Percentiles rank a stretch among this genome's conserved stretches.
phyloP scores from a whole-genome alignment of 2,329 filamentous ascomycete species.

The Paecilomyces dactylethromorphus region DNA sequence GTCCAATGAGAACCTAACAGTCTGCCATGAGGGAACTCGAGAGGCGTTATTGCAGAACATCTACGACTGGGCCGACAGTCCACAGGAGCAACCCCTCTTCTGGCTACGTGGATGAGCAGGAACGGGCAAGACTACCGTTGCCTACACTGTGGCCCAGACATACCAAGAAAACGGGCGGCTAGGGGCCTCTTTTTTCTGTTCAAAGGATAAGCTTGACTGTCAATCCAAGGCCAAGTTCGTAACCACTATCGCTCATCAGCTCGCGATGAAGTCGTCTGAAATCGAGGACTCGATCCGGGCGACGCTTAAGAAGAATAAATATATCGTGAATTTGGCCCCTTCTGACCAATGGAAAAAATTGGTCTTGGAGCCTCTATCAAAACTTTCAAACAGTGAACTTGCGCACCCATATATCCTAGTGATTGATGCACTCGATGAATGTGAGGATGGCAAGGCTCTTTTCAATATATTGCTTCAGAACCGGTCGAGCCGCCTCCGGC shows the following conservation, averaged over 20 bases:
- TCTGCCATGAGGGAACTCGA: constrained; percentile 17
- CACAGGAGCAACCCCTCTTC: constrained; percentile 6
- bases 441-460: too few relatives aligned
- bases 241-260: constrained; percentile 16
- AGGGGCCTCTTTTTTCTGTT: constrained; percentile 18
- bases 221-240: constrained; percentile 16
- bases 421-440: constrained; percentile 5
- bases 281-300: constrained; percentile 9
- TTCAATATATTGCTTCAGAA: not conserved
- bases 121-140: too few relatives aligned
- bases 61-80: constrained; percentile 9
- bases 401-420: not conserved
- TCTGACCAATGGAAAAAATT: not conserved
- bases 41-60: constrained; percentile 17
- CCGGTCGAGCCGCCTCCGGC: not conserved
- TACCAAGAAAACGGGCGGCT: constrained; percentile 4
- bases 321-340: not conserved
- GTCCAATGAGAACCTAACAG: constrained; percentile 12
- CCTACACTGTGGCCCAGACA: too few relatives aligned
- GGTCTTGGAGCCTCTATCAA: not conserved
- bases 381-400: not conserved
- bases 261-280: constrained; percentile 6
- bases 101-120: constrained; percentile 8
- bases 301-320: not conserved
- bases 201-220: constrained; percentile 9